These are phyloP conservation scores for Coelastrella sp. DNA, from an alignment of 139 green algal genomes.

Conservation along the genomic window DNA sequence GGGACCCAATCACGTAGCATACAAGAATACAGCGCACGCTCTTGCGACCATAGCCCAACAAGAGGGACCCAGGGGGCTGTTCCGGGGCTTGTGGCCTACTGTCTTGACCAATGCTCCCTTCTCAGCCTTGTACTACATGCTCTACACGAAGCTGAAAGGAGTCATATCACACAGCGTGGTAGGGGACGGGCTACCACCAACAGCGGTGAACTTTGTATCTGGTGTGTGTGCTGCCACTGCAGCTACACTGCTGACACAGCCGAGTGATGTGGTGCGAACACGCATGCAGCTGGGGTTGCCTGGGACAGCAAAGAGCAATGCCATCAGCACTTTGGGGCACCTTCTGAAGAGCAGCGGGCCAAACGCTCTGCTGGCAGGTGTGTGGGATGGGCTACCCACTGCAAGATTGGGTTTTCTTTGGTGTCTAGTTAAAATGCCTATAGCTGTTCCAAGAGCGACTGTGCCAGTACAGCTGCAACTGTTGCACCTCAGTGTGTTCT, in stretches of 20 bases:
- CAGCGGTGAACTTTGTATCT: constrained; percentile 78
- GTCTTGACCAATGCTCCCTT: constrained; percentile 93
- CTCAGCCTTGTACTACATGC: constrained; percentile 94
- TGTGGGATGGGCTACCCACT: background rate
- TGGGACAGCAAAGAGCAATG: constrained; percentile 7
- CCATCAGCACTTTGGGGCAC: constrained; percentile 13
- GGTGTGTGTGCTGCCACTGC: constrained; percentile 76
- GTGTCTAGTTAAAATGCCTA: no score
- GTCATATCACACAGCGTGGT: background rate
- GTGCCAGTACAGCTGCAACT: background rate
- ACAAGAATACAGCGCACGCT: constrained; percentile 73
- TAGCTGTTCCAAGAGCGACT: no score
- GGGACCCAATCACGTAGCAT: constrained; percentile 43
- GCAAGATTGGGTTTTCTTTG: no score
- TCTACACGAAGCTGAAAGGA: constrained; percentile 80
- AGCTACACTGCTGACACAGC: constrained; percentile 90
- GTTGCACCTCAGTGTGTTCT: background rate
- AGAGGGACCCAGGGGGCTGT: constrained; percentile 76
- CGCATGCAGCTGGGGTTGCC: constrained; percentile 79
- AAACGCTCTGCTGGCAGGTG: constrained; percentile 46
- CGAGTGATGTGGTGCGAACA: constrained; percentile 86
- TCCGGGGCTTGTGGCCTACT: constrained; percentile 83
- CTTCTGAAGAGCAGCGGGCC: constrained; percentile 38
- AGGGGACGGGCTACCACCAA: background rate
- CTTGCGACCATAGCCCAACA: constrained; percentile 67